Conservation (phyloP, 257 asterid genomes). For the Paulownia fortunei region DNA sequence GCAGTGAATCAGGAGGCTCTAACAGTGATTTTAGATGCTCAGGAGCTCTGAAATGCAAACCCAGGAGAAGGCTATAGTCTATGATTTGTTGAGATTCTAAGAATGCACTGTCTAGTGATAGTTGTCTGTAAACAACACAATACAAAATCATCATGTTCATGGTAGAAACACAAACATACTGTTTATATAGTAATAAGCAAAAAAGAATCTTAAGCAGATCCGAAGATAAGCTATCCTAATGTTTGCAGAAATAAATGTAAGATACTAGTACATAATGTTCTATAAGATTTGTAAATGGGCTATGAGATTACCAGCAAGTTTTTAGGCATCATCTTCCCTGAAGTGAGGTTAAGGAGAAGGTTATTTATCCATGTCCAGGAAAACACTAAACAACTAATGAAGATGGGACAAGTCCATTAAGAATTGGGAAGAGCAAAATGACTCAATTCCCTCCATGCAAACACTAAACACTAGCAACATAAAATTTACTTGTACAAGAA, state of each 20-base stretch:
- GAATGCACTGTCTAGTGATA: constrained; percentile 58
- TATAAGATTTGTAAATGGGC: background rate
- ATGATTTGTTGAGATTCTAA: constrained; percentile 69
- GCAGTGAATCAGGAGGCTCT: constrained; percentile 58
- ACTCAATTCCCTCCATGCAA: background rate
- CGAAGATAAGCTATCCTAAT: background rate
- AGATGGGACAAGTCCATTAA: background rate
- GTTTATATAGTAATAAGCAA: background rate
- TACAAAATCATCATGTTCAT: background rate
- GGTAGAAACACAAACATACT: background rate
- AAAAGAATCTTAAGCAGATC: constrained; percentile 2
- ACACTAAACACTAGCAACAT: background rate
- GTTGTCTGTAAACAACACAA: constrained; percentile 51
- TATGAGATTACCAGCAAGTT: background rate
- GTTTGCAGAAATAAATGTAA: background rate
- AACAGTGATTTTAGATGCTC: constrained; percentile 61
- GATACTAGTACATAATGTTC: background rate
- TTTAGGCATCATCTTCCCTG: background rate
- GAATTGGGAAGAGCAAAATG: background rate
- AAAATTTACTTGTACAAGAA: background rate
- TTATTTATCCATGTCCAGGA: background rate
- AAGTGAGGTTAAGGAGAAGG: background rate
- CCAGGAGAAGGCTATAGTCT: constrained; percentile 76
- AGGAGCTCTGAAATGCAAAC: constrained; percentile 79
- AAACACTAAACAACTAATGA: background rate